Evolutionary conservation across 768 basidiomycete species (phyloP).

Genomic region (Clitopilus passeckerianus): DNA sequence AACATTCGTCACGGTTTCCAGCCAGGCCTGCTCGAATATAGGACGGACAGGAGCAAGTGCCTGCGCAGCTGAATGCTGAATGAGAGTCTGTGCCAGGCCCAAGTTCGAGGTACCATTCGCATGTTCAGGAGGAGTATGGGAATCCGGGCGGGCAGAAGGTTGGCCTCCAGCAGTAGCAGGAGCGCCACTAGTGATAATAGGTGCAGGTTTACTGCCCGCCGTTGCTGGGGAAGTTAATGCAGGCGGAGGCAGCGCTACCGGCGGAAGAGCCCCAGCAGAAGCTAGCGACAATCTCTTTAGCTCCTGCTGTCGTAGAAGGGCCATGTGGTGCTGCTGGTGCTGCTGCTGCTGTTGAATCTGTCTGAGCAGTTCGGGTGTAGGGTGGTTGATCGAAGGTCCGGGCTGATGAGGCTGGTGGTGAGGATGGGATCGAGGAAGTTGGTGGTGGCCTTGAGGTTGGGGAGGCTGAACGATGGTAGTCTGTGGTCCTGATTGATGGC

Average conservation of each 20-base stretch:
- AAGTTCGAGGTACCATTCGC: neutral
- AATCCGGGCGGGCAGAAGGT: neutral
- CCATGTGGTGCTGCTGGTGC: neutral
- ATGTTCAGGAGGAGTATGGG: neutral
- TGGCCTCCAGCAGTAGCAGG: neutral
- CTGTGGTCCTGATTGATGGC: neutral
- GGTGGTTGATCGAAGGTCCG: neutral
- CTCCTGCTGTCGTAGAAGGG: neutral
- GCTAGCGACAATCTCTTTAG: neutral
- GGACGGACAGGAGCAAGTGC: slow-evolving; percentile 12
- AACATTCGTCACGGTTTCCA: slow-evolving; percentile 11
- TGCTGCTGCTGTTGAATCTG: neutral
- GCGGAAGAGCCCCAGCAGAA: neutral
- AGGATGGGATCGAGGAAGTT: neutral
- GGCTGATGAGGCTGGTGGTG: neutral
- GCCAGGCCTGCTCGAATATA: slow-evolving; percentile 15
- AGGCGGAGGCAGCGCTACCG: neutral
- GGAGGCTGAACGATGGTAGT: neutral
- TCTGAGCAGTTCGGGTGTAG: neutral
- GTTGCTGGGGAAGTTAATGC: neutral
- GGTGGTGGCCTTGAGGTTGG: neutral
- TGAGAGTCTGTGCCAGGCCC: neutral
- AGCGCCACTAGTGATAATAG: neutral
- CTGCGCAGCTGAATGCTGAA: neutral
- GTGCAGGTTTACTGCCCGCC: neutral